Evolutionary conservation across 2,329 filamentous ascomycete genomes (phyloP), one percentile per base, ranked within the genome.

Genomic region (Magnaporthiopsis incrustans): DNA sequence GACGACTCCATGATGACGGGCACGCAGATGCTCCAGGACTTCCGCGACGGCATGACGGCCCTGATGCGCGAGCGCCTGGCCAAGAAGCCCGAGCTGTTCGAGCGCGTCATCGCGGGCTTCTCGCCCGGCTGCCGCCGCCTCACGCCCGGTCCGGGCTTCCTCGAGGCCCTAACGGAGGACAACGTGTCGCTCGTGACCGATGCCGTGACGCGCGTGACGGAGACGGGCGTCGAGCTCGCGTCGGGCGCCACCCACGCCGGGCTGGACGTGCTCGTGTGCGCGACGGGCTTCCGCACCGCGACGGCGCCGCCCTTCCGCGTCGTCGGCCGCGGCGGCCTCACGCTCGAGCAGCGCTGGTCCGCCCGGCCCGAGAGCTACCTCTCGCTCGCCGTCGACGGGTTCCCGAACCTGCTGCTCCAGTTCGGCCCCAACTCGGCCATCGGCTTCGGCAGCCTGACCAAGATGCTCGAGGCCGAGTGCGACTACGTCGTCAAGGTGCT

Each of bases 371-470:
- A 78, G 57, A 74, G 74, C 25, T 83, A 82, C 68, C 73, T 83
- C 4, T 77, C 77, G 2, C 62, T 83, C 0, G 75, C 77, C 25
- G 75, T 78, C 53, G 78, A 81, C 67, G 71, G 73, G 5, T 82
- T 83, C 67, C 81, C 81, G 4, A 83, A 83, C 72, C 76, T 77
- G 65, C 74, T 83, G 58, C 75, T 82, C 69, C 75, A 81, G 70
- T 75, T 79, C 59, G 81, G 81, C 0, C 81, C 81, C 56, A 82
- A 82, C 70, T 76, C 74, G 26, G 75, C 75, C 57, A 77, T 82
- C 64, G 80, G 80, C 26, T 76, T 77, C 59, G 81, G 80, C 8
- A 78, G 75, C 44, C 72, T 83, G 61, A 78, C 76, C 58, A 74
- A 74, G 63, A 80, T 82, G 59, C 73, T 82, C 63, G 80, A 82